A percentile compares a stretch with the other conserved stretches of the same genome.
Evolutionary conservation across 2,329 filamentous ascomycete species (phyloP).

Genomic region (Blastomyces gilchristii): DNA sequence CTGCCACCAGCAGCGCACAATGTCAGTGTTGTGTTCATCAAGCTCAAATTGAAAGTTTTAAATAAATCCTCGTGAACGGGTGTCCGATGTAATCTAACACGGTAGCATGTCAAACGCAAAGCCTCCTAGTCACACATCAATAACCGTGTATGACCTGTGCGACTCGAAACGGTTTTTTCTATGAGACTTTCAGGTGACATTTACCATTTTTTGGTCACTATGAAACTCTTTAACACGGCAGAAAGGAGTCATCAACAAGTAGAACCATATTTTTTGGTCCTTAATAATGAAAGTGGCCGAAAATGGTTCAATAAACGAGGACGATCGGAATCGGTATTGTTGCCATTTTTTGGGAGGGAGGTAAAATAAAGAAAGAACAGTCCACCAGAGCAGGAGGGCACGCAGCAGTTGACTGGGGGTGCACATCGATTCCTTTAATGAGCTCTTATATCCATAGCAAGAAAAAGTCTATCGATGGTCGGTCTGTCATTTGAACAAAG

Average conservation of each 20-base stretch:
- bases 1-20: not conserved
- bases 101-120: not conserved
- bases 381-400: not conserved
- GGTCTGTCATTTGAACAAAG: not conserved
- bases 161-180: not conserved
- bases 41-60: not conserved
- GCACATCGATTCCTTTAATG: not conserved
- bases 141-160: slow-evolving; percentile 4
- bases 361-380: not conserved
- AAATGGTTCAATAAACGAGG: no score
- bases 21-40: not conserved
- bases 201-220: not conserved
- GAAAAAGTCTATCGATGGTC: no score
- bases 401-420: not conserved
- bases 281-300: no score
- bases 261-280: not conserved
- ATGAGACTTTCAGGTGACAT: not conserved
- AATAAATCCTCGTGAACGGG: not conserved
- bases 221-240: not conserved
- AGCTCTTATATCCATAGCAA: not conserved
- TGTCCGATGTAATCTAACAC: not conserved
- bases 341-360: not conserved
- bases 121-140: not conserved
- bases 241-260: not conserved
- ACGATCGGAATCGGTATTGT: not conserved